phyloP scores from a whole-genome alignment of 2,329 filamentous ascomycete genomes.

The Colletotrichum ledebouriae region DNA sequence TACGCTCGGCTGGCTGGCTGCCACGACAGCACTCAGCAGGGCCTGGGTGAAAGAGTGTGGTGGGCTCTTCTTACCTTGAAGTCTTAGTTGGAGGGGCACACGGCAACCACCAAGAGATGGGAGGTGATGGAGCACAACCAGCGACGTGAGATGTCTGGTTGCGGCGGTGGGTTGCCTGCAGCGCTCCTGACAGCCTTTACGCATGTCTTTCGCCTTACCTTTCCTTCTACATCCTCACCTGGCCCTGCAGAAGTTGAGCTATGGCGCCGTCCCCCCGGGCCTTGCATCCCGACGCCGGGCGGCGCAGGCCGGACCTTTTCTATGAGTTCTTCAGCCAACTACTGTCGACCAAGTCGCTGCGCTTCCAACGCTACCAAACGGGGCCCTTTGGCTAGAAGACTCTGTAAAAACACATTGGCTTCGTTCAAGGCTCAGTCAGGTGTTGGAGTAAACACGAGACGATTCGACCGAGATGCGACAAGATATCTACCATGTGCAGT shows the following conservation, averaged over 20 bases:
- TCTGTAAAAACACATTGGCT: slow-evolving; percentile 8
- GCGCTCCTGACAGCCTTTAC: slow-evolving; percentile 16
- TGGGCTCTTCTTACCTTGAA: not conserved
- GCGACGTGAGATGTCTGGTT: not conserved
- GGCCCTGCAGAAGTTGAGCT: not conserved
- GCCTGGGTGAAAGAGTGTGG: slow-evolving; percentile 1
- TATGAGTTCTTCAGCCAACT: slow-evolving; percentile 9
- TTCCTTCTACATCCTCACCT: not conserved
- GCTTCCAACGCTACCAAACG: not conserved
- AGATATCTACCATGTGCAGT: not conserved
- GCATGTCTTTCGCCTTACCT: slow-evolving; percentile 1
- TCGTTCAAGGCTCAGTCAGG: not conserved
- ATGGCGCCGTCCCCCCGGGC: not conserved
- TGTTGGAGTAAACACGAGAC: not conserved
- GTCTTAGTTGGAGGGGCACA: slow-evolving; percentile 5
- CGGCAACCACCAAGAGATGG: slow-evolving; percentile 17
- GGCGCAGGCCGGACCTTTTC: not conserved
- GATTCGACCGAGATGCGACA: not conserved
- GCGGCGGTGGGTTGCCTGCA: slow-evolving; percentile 3
- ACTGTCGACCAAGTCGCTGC: slow-evolving; percentile 11
- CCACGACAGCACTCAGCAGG: slow-evolving; percentile 34
- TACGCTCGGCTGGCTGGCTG: slow-evolving; percentile 35
- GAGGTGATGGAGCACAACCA: not conserved
- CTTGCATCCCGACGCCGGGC: slow-evolving; percentile 6
- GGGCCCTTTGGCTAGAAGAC: not conserved